phyloP scores from a whole-genome alignment of 495 filamentous ascomycete genomes.

The Tetracladium setigerum region DNA sequence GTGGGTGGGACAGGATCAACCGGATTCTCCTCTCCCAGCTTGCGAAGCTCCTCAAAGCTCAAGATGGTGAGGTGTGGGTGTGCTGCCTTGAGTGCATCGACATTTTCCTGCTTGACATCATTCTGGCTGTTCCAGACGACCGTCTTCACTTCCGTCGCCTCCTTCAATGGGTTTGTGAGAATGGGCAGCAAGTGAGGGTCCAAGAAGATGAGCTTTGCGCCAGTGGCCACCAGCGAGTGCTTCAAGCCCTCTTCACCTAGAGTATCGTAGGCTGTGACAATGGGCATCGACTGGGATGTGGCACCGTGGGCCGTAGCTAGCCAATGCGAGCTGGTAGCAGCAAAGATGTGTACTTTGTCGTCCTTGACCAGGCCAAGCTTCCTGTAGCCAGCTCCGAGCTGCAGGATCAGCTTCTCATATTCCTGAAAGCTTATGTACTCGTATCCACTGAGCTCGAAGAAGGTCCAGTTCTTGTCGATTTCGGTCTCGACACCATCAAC shows the following conservation, averaged over 20 bases:
- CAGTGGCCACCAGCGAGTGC: constrained; percentile 85
- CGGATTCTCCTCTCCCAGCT: constrained; percentile 76
- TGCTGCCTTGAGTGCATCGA: constrained; percentile 69
- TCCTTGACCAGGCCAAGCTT: constrained; percentile 69
- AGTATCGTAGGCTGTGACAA: constrained; percentile 97
- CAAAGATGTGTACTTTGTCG: constrained; percentile 81
- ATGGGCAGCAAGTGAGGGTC: constrained; percentile 78
- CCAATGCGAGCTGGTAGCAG: constrained; percentile 81
- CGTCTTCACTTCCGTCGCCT: constrained; percentile 67
- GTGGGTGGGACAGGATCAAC: constrained; percentile 73
- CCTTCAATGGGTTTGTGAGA: constrained; percentile 71
- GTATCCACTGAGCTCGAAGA: constrained; percentile 88
- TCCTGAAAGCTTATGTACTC: constrained; percentile 81
- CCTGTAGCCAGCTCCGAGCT: constrained; percentile 69
- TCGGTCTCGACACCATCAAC: constrained; percentile 83
- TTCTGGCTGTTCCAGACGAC: constrained; percentile 85
- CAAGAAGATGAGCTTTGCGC: constrained; percentile 81
- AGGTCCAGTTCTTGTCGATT: constrained; percentile 94
- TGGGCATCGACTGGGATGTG: constrained; percentile 85
- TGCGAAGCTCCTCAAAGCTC: constrained; percentile 78
- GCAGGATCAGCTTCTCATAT: constrained; percentile 68
- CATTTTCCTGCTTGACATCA: constrained; percentile 67
- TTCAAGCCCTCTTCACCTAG: constrained; percentile 87
- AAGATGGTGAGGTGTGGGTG: constrained; percentile 63
- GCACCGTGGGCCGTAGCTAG: constrained; percentile 64